Evolutionary conservation across 169 alveolate genomes (phyloP), one percentile per base, ranked within the genome.

Genomic region (Eimeria zaria): DNA sequence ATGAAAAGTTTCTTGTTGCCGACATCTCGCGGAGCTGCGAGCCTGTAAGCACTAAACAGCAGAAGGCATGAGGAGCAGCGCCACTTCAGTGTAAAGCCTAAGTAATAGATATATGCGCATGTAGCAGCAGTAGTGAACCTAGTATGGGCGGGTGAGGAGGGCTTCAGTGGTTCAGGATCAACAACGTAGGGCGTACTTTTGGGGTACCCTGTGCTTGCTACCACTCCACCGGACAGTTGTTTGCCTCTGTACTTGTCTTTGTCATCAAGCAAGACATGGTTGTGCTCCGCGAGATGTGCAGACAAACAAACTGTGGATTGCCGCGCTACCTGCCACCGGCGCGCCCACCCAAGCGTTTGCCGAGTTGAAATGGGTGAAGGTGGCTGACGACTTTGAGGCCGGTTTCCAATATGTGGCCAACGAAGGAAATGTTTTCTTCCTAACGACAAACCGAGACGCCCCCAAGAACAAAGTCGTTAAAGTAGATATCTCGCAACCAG

Each of bases 281-380:
- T 64, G 74, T 64, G 74, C 74, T 64, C 18, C 39, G 4, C 74
- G 74, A 44, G 51, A 22, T 36, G 58, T 22, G 69, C 89, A 90
- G 95, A 60, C 41, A 9, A 74, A 76, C 67, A 83, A 90, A 90
- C 41, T 90, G 64, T 90, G 95, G 95, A 90, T 90, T n/a, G 89
- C 83, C n/a, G 67, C 80, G 27, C 73, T 90, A 62, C 89, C 85
- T 24, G 62, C 16, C 41, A 11, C 51, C 51, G 60, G 18, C 27
- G 48, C 27, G 46, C 89, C 76, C 14, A 44, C 24, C 33, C 11
- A 7, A 51, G 95, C 71, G 36, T 74, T 53, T 46, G 24, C 83
- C 22, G 18, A 74, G 7, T 62, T 90, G 90, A 33, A 90, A 36
- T 90, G 90, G 95, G 41, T 33, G 71, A 74, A 76, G 69, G 48